Evolutionary conservation across 805 yeast genomes (phyloP).

Genomic region (Ogataea zsoltii): DNA sequence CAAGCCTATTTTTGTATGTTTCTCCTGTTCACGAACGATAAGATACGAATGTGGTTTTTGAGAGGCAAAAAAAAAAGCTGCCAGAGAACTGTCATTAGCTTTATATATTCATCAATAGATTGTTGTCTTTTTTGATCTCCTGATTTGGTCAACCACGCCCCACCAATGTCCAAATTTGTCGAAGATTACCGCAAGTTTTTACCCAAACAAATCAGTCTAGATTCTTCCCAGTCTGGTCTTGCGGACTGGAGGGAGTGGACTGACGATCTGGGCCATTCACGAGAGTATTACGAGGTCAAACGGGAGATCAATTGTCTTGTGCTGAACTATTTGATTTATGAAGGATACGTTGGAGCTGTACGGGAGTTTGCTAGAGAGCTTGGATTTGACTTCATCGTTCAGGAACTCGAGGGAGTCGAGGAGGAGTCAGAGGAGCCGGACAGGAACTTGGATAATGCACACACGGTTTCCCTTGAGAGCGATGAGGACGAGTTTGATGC

Average conservation of each 20-base stretch:
- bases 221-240: neutral
- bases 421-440: constrained; percentile 1
- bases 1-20: too few relatives aligned
- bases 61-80: too few relatives aligned
- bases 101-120: too few relatives aligned
- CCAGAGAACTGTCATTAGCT: too few relatives aligned
- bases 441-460: neutral
- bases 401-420: constrained; percentile 29
- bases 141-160: neutral
- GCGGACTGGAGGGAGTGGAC: constrained; percentile 5
- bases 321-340: constrained; percentile 72
- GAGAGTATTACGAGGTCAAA: constrained; percentile 15
- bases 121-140: too few relatives aligned
- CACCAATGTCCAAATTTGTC: neutral
- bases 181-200: neutral
- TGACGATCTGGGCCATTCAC: constrained; percentile 5
- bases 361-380: constrained; percentile 59
- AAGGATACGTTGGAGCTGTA: constrained; percentile 75
- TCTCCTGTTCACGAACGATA: too few relatives aligned
- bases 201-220: neutral
- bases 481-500: constrained; percentile 11
- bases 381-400: constrained; percentile 32
- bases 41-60: too few relatives aligned
- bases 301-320: constrained; percentile 51
- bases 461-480: neutral